Evolutionary conservation across 176 grass and related monocot species (phyloP).

Genomic region (Cenchrus fungigraminus): DNA sequence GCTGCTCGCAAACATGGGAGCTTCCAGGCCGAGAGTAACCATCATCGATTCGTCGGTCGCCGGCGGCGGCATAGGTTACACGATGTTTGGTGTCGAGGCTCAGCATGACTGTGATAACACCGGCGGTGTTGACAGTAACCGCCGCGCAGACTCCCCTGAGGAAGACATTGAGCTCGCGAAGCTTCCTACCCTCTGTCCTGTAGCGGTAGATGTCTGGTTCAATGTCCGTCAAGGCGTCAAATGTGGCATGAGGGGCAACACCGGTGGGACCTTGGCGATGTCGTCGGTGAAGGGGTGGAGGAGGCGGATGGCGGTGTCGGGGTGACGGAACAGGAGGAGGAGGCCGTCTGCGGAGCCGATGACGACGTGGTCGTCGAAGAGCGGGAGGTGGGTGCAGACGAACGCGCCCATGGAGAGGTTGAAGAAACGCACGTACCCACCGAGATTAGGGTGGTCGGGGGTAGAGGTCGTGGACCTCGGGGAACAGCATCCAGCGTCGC

Average conservation of each 20-base stretch:
- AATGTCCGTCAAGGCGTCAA: neutral
- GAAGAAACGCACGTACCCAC: neutral
- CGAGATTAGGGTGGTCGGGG: no score
- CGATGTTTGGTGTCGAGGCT: neutral
- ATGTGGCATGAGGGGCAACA: neutral
- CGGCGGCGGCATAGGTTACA: neutral
- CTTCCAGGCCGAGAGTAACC: neutral
- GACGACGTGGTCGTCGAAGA: neutral
- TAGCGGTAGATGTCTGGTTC: neutral
- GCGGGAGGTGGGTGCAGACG: neutral
- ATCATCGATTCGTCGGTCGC: neutral
- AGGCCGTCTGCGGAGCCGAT: neutral
- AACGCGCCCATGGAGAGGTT: neutral
- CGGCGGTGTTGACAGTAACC: neutral
- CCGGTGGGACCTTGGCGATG: neutral
- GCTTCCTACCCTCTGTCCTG: neutral
- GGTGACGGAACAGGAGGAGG: neutral
- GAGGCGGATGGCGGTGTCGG: neutral
- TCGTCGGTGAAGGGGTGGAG: slow-evolving; percentile 5
- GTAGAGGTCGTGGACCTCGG: neutral
- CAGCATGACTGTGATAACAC: neutral
- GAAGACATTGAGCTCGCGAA: neutral
- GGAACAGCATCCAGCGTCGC: neutral
- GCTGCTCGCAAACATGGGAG: no score
- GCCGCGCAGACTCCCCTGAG: neutral